A percentile compares a stretch with the other conserved stretches of the same genome.
Conservation (phyloP, 768 basidiomycete genomes). For the Naematelia encephala region DNA sequence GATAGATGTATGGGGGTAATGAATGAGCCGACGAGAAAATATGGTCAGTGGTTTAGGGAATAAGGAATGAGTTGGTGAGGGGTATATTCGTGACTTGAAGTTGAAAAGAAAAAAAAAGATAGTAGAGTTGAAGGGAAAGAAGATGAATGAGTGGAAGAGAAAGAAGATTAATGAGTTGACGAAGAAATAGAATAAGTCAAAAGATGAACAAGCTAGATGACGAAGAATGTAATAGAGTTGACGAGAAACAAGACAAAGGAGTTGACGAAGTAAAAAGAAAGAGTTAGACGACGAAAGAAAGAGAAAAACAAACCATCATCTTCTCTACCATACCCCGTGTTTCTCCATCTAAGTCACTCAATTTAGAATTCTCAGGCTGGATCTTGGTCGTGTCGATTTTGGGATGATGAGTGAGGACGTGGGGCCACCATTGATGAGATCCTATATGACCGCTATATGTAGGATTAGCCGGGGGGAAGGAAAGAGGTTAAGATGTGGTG, state of each 20-base stretch:
- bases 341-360: slow-evolving; percentile 93
- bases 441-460: slow-evolving; percentile 52
- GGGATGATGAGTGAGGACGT: slow-evolving; percentile 88
- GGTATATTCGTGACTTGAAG: too few species aligned
- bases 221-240: too few species aligned
- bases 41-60: too few species aligned
- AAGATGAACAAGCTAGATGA: too few species aligned
- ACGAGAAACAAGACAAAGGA: slow-evolving; percentile 1
- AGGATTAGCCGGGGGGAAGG: neutral
- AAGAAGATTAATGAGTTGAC: neutral
- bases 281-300: neutral
- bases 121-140: too few species aligned
- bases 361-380: slow-evolving; percentile 87
- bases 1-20: too few species aligned
- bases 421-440: slow-evolving; percentile 94
- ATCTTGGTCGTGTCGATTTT: slow-evolving; percentile 97
- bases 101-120: too few species aligned
- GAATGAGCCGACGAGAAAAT: too few species aligned
- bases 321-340: slow-evolving; percentile 99
- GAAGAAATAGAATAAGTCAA: neutral
- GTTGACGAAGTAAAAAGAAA: neutral
- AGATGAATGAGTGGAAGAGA: slow-evolving; percentile 3
- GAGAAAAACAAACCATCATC: slow-evolving; percentile 81
- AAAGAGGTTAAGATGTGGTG: slow-evolving; percentile 15
- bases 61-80: too few species aligned